Base-by-base conservation (phyloP, 495 filamentous ascomycete species). In the Trichocladium antarcticum region DNA sequence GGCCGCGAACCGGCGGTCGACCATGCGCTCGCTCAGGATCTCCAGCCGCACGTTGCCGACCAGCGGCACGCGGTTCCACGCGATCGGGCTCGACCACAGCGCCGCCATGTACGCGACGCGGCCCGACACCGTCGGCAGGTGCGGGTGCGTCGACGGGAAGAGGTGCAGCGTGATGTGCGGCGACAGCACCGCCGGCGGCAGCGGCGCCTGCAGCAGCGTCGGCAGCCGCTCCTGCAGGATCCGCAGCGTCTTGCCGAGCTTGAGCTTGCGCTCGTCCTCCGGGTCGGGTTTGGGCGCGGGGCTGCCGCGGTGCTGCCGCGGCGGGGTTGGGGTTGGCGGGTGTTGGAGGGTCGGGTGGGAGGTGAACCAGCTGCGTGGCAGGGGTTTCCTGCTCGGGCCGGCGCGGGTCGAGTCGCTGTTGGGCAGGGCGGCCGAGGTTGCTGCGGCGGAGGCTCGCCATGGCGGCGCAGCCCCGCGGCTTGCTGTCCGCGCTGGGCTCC, bases 81-180 rank as follows among this genome's bases (percentile, higher is more conserved):
- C 93, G 20, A 98, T 79, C 0, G 92, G 92, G 1, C 88, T 82
- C 2, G 92, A 95, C 89, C 89, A 96, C 14, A 98, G 72, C 1
- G 92, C 92, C 16, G 92, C 89, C 36, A 83, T 83, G 64, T 98
- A 98, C 27, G 86, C 81, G 12, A 95, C 84, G 27, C 87, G 79
- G 37, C 92, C 92, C 6, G 85, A 82, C 42, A 96, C 93, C 8
- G 80, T 84, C 40, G 92, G 92, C 11, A 98, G 85, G 61, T 96
- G 85, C 2, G 89, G 93, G 59, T 98, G 93, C 0, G 92, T 96
- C 2, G 88, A 89, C 22, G 92, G 92, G 69, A 98, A 98, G 47
- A 97, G 84, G 65, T 94, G 84, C 22, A 98, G 80, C n/a, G 81
- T 83, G 53, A 97, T 92, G 59, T 80, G 78, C 0, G 90, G 92